Conservation (phyloP, 768 basidiomycete species). For the Mycena rosella region DNA sequence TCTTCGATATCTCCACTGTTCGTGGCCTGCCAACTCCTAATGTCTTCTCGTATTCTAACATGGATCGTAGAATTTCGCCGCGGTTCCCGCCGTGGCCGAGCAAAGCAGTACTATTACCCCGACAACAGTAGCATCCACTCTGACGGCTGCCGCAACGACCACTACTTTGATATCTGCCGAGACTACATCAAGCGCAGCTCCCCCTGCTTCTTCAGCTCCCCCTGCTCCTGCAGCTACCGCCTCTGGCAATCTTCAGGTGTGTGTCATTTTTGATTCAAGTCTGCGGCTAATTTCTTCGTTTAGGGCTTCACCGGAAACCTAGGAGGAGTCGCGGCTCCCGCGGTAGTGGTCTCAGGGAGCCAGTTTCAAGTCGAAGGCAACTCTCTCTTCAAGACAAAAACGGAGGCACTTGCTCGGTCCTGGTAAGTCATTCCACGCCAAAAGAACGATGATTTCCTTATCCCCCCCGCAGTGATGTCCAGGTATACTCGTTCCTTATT, state of each 20-base stretch:
- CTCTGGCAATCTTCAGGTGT: slow-evolving; percentile 19
- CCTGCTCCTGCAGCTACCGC: not conserved
- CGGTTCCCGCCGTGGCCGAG: not conserved
- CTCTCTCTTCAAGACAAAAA: slow-evolving; percentile 3
- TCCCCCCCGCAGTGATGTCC: slow-evolving; percentile 3
- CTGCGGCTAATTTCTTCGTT: not conserved
- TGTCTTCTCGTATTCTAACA: not conserved
- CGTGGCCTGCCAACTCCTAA: not conserved
- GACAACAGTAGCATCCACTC: not conserved
- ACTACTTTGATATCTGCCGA: not conserved
- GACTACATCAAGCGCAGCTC: not conserved
- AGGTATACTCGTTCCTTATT: not conserved
- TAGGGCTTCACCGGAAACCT: slow-evolving; percentile 26
- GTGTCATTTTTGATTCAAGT: not conserved
- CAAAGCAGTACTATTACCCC: not conserved
- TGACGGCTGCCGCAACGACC: not conserved
- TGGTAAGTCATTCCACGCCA: slow-evolving; percentile 16
- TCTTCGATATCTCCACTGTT: slow-evolving; percentile 50
- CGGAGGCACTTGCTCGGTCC: slow-evolving; percentile 18
- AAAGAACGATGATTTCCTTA: not conserved
- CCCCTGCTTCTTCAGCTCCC: not conserved
- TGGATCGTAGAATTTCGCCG: slow-evolving; percentile 11
- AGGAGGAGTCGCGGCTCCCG: slow-evolving; percentile 19
- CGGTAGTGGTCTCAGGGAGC: slow-evolving; percentile 20
- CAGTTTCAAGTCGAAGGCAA: slow-evolving; percentile 28